Base-by-base conservation (phyloP, 2,329 filamentous ascomycete species). In the Chaetomiaceae sp. region DNA sequence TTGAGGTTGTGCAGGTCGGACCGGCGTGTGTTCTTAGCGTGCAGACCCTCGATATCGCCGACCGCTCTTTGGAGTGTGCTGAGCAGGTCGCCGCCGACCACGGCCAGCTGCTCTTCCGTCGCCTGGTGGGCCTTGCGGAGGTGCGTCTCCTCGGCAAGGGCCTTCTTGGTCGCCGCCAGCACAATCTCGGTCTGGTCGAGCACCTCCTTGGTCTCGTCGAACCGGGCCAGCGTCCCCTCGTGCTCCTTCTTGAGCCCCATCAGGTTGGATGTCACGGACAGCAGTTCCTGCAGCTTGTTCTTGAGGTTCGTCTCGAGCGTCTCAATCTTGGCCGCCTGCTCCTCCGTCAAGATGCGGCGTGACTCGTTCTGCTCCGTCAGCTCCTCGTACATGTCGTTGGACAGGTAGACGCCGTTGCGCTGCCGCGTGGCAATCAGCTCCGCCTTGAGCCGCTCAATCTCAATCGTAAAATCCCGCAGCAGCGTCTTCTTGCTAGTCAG, bases 361-460 rank as follows among this genome's bases (percentile, higher is more conserved):
- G 92, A 96, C 70, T 99, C 94, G 70, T 88, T 96, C 68, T 96
- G 86, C 5, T 89, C 88, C 0, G 85, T 92, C 72, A 99, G 87
- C 63, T 95, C 89, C 66, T 97, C 92, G 65, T 91, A 96, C 15
- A 82, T 82, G 54, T 96, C 91, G 53, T 89, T 88, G 0, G 92
- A 88, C 31, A 99, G 78, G 67, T 97, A 97, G 2, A 99, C 92
- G 49, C 94, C 94, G 66, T 97, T 96, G 34, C 94, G 85, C 67
- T 96, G 90, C 22, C 94, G 80, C 6, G 94, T 96, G 3, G 91
- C 88, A 59, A 96, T 95, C 14, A 99, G 77, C 67, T 99, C 94
- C 61, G 87, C 89, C 75, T 95, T 96, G 33, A 99, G 77, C 67
- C 90, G 94, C 69, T 99, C 91, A 47, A 99, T 96, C 67, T 99